phyloP scores from a whole-genome alignment of 108 stramenopile species.

The Discostella pseudostelligera region DNA sequence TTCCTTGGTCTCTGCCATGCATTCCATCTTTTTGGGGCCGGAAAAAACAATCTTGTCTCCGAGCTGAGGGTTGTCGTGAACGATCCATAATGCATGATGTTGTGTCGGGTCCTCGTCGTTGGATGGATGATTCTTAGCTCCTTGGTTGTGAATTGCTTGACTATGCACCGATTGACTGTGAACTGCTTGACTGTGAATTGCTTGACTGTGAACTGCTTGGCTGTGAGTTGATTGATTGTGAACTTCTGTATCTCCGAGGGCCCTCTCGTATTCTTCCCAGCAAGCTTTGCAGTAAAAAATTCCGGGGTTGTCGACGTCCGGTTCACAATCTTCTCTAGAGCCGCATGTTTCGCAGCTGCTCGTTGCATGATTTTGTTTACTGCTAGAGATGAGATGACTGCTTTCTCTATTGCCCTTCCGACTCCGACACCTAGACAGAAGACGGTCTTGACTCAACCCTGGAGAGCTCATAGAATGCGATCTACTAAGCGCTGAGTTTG shows the following conservation, averaged over 20 bases:
- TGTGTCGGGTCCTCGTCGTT: constrained; percentile 22
- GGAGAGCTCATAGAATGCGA: background rate
- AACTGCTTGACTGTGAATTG: background rate
- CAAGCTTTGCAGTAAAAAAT: constrained; percentile 52
- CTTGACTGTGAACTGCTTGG: background rate
- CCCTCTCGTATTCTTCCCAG: constrained; percentile 57
- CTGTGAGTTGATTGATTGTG: background rate
- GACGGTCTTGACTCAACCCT: background rate
- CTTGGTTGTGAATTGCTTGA: background rate
- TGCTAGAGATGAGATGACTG: background rate
- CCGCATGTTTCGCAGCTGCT: constrained; percentile 49
- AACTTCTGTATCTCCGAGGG: too few species aligned
- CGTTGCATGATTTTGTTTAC: constrained; percentile 11
- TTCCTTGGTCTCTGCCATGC: constrained; percentile 62
- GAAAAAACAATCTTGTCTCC: constrained; percentile 40
- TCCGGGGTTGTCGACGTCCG: constrained; percentile 57
- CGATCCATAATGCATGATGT: constrained; percentile 52
- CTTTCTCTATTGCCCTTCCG: background rate
- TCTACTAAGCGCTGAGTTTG: constrained; percentile 4
- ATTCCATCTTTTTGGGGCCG: constrained; percentile 38
- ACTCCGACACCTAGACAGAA: background rate
- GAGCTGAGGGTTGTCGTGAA: constrained; percentile 59
- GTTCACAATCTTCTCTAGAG: constrained; percentile 45
- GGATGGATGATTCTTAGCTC: constrained; percentile 4
- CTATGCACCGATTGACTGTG: constrained; percentile 1